Base-by-base conservation (phyloP, 2,329 filamentous ascomycete species). In the Daldinia eschscholtzii region DNA sequence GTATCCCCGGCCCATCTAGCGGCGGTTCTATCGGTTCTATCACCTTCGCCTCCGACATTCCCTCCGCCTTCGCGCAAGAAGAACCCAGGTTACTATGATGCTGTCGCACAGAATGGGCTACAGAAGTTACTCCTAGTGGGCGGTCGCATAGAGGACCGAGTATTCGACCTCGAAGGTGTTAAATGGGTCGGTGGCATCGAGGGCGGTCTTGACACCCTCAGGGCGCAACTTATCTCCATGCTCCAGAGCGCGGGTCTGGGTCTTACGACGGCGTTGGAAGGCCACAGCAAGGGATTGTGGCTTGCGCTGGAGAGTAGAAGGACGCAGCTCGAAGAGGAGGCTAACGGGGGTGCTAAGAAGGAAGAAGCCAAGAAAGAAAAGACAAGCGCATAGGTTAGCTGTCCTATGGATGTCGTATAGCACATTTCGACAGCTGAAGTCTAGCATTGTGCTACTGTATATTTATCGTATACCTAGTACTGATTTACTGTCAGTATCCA, bases 51-150 rank as follows among this genome's bases (percentile, higher is more conserved):
- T 1, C 88, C 89, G 2, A 83, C 87, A 5, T 98, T 97, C 79
- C 91, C 94, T 0, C 89, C 93, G 3, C 95, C 95, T 1, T 89
- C 88, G 58, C 87, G 93, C 68, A 91, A 87, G 79, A 90, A 88
- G 74, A 93, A 87, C 75, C 94, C 95, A 0, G 90, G 90, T 12
- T 97, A 94, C 81, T 87, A 97, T 79, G 95, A 98, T 63, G 86
- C 89, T 0, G 80, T 86, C 1, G 93, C 95, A 61, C 94, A 98
- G 81, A 88, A 84, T 71, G 96, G 92, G 6, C 79, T 99, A 73
- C 89, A 93, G 76, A 99, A 99, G 83, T 82, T 99, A 70, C 85
- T 97, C 79, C 82, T 99, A 37, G 83, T 99, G 13, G 96, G 94
- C 60, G 94, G 94, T 13, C 87, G 96, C 58, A 88, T 98, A 33